These are phyloP conservation scores for Acer negundo DNA, from an alignment of 345 rosid species.

Conservation along the genomic window DNA sequence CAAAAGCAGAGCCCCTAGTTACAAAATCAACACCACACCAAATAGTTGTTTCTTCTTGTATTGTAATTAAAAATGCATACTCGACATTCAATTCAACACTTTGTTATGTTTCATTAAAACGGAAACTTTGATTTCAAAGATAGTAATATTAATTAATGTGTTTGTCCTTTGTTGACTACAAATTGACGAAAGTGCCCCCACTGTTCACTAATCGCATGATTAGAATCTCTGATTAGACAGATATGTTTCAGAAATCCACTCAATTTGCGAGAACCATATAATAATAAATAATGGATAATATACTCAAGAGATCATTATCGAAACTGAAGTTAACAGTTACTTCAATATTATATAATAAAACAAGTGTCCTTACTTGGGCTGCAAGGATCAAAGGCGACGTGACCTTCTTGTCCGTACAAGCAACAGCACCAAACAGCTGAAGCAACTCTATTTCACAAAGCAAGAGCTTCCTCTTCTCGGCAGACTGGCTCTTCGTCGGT, in stretches of 20 bases:
- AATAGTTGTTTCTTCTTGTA: too few relatives aligned
- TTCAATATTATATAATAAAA: background rate
- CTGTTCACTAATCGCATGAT: background rate
- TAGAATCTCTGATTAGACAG: background rate
- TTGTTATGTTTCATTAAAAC: background rate
- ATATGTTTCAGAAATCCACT: background rate
- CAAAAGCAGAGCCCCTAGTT: background rate
- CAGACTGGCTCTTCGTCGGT: conserved; percentile 28
- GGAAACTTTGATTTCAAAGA: background rate
- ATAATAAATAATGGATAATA: too few relatives aligned
- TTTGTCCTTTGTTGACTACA: too few relatives aligned
- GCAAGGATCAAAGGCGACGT: conserved; percentile 55
- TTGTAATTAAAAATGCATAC: too few relatives aligned
- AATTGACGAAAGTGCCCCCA: conserved; percentile 25
- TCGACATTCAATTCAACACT: too few relatives aligned
- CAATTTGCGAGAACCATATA: too few relatives aligned
- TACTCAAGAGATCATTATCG: background rate
- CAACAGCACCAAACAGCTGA: conserved; percentile 63
- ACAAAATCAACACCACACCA: too few relatives aligned
- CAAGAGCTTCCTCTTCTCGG: conserved; percentile 53
- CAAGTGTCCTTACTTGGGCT: conserved; percentile 46
- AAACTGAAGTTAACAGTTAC: background rate
- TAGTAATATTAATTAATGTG: too few relatives aligned
- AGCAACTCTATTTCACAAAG: conserved; percentile 72
- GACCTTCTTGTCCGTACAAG: conserved; percentile 44